Evolutionary conservation across 176 grass and related monocot genomes (phyloP), one percentile per base, ranked within the genome.

Genomic region (Urochloa ruziziensis): DNA sequence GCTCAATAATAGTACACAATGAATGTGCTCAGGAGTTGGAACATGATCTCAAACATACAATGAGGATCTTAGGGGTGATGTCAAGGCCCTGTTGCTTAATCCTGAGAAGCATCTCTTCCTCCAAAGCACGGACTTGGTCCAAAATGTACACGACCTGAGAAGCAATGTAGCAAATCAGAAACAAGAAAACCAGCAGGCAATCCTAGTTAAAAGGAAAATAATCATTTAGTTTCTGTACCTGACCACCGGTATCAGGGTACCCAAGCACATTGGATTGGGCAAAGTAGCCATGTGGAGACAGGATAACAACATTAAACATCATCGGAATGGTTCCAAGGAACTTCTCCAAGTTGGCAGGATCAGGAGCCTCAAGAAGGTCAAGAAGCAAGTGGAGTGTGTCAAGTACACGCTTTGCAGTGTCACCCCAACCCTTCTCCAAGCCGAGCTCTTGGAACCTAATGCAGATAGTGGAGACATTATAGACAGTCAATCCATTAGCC

Each of bases 21-120:
- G 4, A 0, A 29, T 79, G 37, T 58, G 24, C n/a, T 75, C 73
- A 28, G 24, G 74, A 87, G 54, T 43, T 60, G 13, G 47, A 74
- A 79, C 35, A 48, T 61, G 30, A 70, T 77, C 21, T 56, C 46
- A 39, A 81, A 83, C 87, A 77, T 94, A 98, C 96, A 52, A 99
- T 99, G 68, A 99, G 89, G 78, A 99, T 99, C 80, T 91, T 95
- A 44, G 96, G 96, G 60, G 86, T 96, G 77, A 99, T 96, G 60
- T 96, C 80, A 66, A 99, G 93, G 85, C 96, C 96, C 86, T 99
- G 96, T 52, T 99, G 96, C 91, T 99, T 99, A 74, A 99, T 99
- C 78, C 96, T 93, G 25, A 96, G 87, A 68, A 99, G 96, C 96
- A 99, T 99, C 85, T 99, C 96, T 35, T 87, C 89, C 89, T 99